Base-by-base conservation (phyloP, 345 rosid genomes). In the Turritis glabra region DNA sequence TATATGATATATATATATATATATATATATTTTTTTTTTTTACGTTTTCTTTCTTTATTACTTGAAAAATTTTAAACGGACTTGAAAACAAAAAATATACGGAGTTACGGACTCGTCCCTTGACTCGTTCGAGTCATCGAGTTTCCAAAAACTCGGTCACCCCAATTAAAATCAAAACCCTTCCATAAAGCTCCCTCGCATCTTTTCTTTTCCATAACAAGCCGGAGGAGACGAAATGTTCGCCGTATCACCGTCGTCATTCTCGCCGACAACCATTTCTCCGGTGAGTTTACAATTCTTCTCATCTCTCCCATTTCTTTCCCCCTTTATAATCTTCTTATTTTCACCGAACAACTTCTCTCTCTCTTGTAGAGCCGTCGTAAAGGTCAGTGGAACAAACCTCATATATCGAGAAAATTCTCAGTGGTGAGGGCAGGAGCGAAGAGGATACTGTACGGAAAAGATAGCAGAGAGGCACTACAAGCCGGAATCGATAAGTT, bases 401-500 rank as follows among this genome's bases (percentile, higher is more conserved):
- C n/a, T n/a, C n/a, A n/a, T n/a, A n/a, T n/a, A n/a, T n/a, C 72
- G 60, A 77, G 83, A 71, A 83, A 76, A 63, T 46, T 84, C 66
- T 72, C 77, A 15, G 90, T 81, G 63, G 92, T 88, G 26, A 80
- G 83, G 38, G 92, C 97, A 22, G 96, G 91, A 15, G 84, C 89
- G 8, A 93, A 88, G 85, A 88, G 77, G 78, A 85, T 91, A 40
- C 79, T 82, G 21, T 84, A 79, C 33, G 98, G 96, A 8, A 84
- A 75, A 79, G 84, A 85, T 60, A 81, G 98, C 78, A 86, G 91
- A 67, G 86, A 85, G 35, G 87, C 86, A n/a, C 72, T 93, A 33
- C 97, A 82, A 70, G 87, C 85, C 54, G 98, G 97, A 51, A 89
- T 93, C 19, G 93, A 93, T 81, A 89, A 91, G 80, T 68, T 93